A percentile compares a stretch with the other conserved stretches of the same genome.
Conservation (phyloP, 2,329 filamentous ascomycete genomes). For the Fusarium fujikuroi region DNA sequence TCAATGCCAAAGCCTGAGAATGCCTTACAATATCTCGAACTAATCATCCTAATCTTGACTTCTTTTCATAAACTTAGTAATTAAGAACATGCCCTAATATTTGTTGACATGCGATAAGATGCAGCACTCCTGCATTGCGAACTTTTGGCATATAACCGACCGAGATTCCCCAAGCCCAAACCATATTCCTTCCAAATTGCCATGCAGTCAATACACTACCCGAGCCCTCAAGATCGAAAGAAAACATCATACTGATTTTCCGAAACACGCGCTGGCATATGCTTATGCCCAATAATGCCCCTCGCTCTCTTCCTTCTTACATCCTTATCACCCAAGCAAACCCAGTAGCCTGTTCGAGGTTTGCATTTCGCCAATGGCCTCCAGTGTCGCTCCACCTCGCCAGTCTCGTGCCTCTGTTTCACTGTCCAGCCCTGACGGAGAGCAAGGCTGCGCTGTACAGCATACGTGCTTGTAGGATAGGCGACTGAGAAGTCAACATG, state of each 20-base stretch:
- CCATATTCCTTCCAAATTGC: not conserved
- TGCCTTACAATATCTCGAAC: not conserved
- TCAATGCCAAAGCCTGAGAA: not conserved
- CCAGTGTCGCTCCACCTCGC: constrained; percentile 39
- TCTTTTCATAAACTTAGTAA: no score
- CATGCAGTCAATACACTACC: not conserved
- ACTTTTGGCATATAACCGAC: not conserved
- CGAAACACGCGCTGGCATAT: not conserved
- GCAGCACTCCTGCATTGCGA: not conserved
- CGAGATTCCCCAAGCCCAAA: not conserved
- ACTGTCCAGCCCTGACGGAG: constrained; percentile 8
- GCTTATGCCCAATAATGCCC: not conserved
- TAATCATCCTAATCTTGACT: not conserved
- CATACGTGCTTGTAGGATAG: constrained; percentile 39
- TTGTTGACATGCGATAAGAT: not conserved
- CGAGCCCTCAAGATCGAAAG: not conserved
- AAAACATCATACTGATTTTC: constrained; percentile 1
- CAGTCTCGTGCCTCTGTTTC: constrained; percentile 24
- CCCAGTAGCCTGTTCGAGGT: constrained; percentile 42
- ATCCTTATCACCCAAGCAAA: constrained; percentile 41
- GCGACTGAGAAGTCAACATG: constrained; percentile 38
- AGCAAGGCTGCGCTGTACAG: constrained; percentile 24
- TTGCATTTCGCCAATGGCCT: constrained; percentile 16
- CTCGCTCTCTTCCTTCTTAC: not conserved
- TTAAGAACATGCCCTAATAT: accelerated